These are phyloP conservation scores for Aspergillus olivimuriae DNA, from an alignment of 495 filamentous ascomycete species.

Conservation along the genomic window DNA sequence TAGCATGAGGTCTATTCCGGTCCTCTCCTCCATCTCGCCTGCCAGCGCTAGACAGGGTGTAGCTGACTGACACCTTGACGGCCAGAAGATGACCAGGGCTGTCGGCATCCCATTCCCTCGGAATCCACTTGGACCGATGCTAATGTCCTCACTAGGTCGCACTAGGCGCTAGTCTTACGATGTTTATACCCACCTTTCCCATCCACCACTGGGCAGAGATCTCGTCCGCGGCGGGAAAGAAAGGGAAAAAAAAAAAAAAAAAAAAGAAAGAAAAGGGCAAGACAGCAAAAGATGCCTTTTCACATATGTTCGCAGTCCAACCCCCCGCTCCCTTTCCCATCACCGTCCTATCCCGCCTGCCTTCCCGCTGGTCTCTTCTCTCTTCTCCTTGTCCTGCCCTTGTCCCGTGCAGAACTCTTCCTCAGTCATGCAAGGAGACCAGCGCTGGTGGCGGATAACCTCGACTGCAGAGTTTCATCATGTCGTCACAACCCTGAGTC, in stretches of 20 bases:
- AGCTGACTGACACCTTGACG: too few species aligned
- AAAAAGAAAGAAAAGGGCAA: too few species aligned
- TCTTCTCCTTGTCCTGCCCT: not conserved
- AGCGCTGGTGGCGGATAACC: not conserved
- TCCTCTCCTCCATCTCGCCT: not conserved
- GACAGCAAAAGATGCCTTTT: too few species aligned
- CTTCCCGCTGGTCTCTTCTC: too few species aligned
- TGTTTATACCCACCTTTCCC: not conserved
- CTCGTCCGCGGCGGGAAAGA: too few species aligned
- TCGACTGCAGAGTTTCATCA: not conserved
- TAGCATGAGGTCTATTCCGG: slow-evolving; percentile 5
- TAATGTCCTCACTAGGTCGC: not conserved
- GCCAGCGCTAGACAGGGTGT: too few species aligned
- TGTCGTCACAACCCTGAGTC: not conserved
- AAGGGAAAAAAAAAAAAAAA: too few species aligned
- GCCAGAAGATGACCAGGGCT: too few species aligned
- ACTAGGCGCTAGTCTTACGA: not conserved
- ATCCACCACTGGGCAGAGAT: not conserved
- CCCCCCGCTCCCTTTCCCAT: too few species aligned
- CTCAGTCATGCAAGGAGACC: not conserved
- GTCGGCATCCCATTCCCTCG: too few species aligned
- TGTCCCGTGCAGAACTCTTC: not conserved
- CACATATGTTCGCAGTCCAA: too few species aligned
- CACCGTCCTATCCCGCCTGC: too few species aligned
- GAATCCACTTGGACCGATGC: not conserved